Conservation (phyloP, 2,329 filamentous ascomycete species). For the Fusarium succisae region DNA sequence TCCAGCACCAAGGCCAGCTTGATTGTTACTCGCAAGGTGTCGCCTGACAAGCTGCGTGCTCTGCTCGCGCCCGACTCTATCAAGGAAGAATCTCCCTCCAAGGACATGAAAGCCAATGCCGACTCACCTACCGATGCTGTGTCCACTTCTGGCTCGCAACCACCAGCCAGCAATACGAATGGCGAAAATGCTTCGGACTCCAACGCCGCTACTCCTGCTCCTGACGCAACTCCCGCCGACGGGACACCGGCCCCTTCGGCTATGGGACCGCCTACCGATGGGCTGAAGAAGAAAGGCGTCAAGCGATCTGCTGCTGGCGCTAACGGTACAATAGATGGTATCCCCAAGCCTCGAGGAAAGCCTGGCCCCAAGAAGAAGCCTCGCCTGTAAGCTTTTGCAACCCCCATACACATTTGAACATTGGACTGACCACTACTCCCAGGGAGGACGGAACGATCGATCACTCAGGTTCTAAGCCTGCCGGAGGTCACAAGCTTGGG, state of each 20-base stretch:
- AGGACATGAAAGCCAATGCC: constrained; percentile 50
- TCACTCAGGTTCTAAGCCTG: constrained; percentile 60
- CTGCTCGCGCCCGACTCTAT: constrained; percentile 56
- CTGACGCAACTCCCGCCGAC: constrained; percentile 57
- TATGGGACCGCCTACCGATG: constrained; percentile 70
- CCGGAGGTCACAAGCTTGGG: constrained; percentile 81
- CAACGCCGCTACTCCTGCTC: constrained; percentile 66
- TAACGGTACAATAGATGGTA: constrained; percentile 69
- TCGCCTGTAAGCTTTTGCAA: constrained; percentile 76
- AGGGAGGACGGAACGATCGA: constrained; percentile 73
- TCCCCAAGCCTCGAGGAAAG: constrained; percentile 80
- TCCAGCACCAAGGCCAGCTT: constrained; percentile 49
- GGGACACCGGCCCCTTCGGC: constrained; percentile 64
- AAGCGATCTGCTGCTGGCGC: constrained; percentile 74
- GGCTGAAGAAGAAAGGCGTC: constrained; percentile 78
- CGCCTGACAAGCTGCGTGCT: constrained; percentile 60
- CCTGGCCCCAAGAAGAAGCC: constrained; percentile 97
- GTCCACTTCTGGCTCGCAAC: constrained; percentile 46
- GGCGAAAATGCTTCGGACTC: constrained; percentile 69
- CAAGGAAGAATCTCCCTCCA: constrained; percentile 56
- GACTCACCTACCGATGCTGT: constrained; percentile 56
- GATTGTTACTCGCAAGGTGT: constrained; percentile 63
- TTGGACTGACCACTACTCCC: constrained; percentile 43
- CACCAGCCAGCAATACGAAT: constrained; percentile 53
- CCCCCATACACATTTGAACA: neutral